Base-by-base conservation (phyloP, 106 monocot genomes). In the Dendrobium chrysotoxum region DNA sequence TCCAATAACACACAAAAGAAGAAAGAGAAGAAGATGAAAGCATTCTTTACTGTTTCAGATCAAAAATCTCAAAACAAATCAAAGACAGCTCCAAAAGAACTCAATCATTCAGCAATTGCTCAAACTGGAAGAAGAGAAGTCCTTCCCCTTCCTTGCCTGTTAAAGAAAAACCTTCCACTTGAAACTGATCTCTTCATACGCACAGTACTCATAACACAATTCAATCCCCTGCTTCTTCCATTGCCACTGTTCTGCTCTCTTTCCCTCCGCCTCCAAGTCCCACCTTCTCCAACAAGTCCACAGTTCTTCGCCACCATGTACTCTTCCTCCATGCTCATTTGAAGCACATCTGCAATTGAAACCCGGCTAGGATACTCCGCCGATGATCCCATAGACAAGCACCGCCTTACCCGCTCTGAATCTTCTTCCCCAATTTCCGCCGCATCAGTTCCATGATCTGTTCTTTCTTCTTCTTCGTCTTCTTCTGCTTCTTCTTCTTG, bases 271-370 rank as follows among this genome's bases (percentile, higher is more conserved):
- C 65, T 25, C 10, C 28, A 40, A 44, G 20, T 15, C 68, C 30
- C 84, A 41, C 18, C 70, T 11, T 20, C 79, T 72, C 5, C 80
- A 35, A 16, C 77, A 28, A 57, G 26, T 7, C 8, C 79, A 40
- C 28, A 75, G 79, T 80, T 3, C 80, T 65, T 67, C 17, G 79
- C 85, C 28, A 79, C 76, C 67, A 66, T 65, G n/a, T 83, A 68
- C 61, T 88, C 85, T 12, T 88, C 88, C 80, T 81, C 85, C 80
- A 83, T 74, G 17, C 80, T 83, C 53, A 64, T 66, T 53, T 77
- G 70, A 35, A 86, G 64, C 13, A 84, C 84, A 75, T 87, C 87
- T 0, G 81, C 84, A 31, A 84, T 84, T 21, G 81, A 87, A 53
- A 84, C 47, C 16, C 73, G 80, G 15, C 71, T 23, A 4, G 72